Percentiles rank a stretch among this genome's conserved stretches.
phyloP scores from a whole-genome alignment of 805 yeast genomes.

The Brettanomyces nanus region DNA sequence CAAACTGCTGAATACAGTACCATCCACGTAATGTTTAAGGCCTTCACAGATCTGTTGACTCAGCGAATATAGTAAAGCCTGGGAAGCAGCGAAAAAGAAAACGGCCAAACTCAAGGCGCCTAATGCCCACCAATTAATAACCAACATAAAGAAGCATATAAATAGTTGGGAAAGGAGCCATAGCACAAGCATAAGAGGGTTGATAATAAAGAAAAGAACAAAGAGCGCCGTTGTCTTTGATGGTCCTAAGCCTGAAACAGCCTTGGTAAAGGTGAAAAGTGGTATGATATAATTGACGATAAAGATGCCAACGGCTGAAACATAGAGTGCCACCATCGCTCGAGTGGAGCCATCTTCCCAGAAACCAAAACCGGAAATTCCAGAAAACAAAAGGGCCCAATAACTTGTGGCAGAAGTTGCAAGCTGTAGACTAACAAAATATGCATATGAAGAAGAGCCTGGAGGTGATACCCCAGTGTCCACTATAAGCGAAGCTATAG shows the following conservation, averaged over 20 bases:
- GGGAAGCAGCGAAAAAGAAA: conserved; percentile 75
- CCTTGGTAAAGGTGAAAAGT: conserved; percentile 63
- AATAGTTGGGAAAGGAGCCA: conserved; percentile 64
- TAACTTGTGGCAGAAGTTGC: conserved; percentile 70
- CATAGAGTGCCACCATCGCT: conserved; percentile 51
- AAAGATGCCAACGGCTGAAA: conserved; percentile 49
- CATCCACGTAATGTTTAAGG: conserved; percentile 83
- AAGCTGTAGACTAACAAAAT: conserved; percentile 74
- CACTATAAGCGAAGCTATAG: conserved; percentile 62
- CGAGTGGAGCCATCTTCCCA: conserved; percentile 89
- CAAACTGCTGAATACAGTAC: conserved; percentile 74
- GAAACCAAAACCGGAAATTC: conserved; percentile 75
- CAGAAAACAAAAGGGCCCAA: conserved; percentile 60
- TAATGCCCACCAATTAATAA: conserved; percentile 72
- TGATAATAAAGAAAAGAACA: conserved; percentile 60
- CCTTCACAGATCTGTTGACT: conserved; percentile 58
- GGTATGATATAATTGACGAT: conserved; percentile 58
- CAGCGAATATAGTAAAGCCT: conserved; percentile 63
- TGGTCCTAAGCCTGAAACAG: conserved; percentile 42
- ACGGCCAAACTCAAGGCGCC: conserved; percentile 73
- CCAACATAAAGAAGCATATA: conserved; percentile 58
- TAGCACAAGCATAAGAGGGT: conserved; percentile 53
- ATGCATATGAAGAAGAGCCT: conserved; percentile 63
- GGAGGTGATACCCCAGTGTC: conserved; percentile 94
- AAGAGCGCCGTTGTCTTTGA: conserved; percentile 61